A percentile compares a stretch with the other conserved stretches of the same genome.
Evolutionary conservation across 352 stramenopile species (phyloP).

Genomic region (Pythium insidiosum): DNA sequence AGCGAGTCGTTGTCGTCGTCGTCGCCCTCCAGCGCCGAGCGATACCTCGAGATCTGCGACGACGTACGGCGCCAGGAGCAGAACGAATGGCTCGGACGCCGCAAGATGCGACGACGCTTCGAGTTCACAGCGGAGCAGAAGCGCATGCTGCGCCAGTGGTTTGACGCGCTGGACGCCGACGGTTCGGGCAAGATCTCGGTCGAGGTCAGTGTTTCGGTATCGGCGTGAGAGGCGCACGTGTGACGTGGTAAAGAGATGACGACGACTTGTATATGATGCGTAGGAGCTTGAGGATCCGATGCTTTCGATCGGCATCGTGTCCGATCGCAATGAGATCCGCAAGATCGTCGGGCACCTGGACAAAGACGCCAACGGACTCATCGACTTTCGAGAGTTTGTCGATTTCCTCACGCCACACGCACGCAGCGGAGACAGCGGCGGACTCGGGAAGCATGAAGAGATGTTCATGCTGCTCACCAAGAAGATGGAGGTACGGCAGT

Average conservation of each 20-base stretch:
- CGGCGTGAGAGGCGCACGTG: not conserved
- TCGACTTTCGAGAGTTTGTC: conserved; percentile 79
- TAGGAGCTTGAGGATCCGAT: conserved; percentile 69
- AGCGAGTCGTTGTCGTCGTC: too few relatives aligned
- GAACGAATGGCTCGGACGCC: conserved; percentile 60
- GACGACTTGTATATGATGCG: not conserved
- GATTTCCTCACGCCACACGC: conserved; percentile 59
- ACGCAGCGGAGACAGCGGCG: conserved; percentile 28
- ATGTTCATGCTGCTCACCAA: conserved; percentile 73
- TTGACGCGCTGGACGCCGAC: conserved; percentile 60
- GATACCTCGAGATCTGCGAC: too few relatives aligned
- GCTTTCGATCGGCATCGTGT: conserved; percentile 73
- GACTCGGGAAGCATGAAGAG: conserved; percentile 42
- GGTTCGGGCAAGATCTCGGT: conserved; percentile 65
- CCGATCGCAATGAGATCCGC: conserved; percentile 49
- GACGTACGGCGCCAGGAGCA: conserved; percentile 52
- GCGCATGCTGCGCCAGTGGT: conserved; percentile 71
- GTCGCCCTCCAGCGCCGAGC: too few relatives aligned
- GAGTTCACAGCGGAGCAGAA: conserved; percentile 70
- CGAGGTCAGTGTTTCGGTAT: conserved; percentile 25
- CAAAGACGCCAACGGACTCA: conserved; percentile 61
- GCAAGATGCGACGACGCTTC: conserved; percentile 46
- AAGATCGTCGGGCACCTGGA: conserved; percentile 53
- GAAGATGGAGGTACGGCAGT: conserved; percentile 74
- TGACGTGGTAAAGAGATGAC: not conserved